Evolutionary conservation across 305 asterid species (phyloP), one percentile per base, ranked within the genome.

Genomic region (Fraxinus xanthoxyloides): DNA sequence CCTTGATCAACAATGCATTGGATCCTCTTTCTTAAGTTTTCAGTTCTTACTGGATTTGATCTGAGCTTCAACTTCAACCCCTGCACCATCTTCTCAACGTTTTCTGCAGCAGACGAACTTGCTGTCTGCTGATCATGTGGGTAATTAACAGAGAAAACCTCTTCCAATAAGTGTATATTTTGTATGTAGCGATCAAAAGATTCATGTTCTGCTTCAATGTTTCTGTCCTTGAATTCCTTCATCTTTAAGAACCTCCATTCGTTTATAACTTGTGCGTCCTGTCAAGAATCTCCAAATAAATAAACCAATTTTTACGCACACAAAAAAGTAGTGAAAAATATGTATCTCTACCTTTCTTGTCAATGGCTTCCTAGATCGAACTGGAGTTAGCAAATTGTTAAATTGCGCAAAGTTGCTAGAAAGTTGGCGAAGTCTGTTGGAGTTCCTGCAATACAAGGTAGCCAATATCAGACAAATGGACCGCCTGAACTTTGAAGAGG

Each of bases 231-330:
- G 83, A 86, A 91, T 86, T 94, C 98, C 88, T 91, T 95, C 88
- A 95, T 72, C 91, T 92, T 94, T 82, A 87, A 81, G 89, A 94
- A 95, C 87, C 98, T 95, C 98, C 98, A 94, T 81, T 95, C 94
- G 2, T 94, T 95, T 85, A 94, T 88, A 81, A 90, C 85, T 85
- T 89, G 92, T 24, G 99, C 98, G 46, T 95, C 99, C 98, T 94
- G 90, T 61, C 54, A 76, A 83, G 32, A 13, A 80, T 32, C 26
- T 17, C 32, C 48, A 54, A 65, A 65, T 63, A 80, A 46, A 83
- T 81, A 72, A 77, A 74, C 72, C 69, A 8, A 30, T 61, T 65
- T 38, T 4, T 34, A 77, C 77, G 36, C 69, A 80, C 17, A 80
- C 7, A 24, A 31, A 8, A 67, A 79, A 19, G 72, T 43, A 81